Conservation (phyloP, 2,329 filamentous ascomycete genomes). For the Epichloe elymi region DNA sequence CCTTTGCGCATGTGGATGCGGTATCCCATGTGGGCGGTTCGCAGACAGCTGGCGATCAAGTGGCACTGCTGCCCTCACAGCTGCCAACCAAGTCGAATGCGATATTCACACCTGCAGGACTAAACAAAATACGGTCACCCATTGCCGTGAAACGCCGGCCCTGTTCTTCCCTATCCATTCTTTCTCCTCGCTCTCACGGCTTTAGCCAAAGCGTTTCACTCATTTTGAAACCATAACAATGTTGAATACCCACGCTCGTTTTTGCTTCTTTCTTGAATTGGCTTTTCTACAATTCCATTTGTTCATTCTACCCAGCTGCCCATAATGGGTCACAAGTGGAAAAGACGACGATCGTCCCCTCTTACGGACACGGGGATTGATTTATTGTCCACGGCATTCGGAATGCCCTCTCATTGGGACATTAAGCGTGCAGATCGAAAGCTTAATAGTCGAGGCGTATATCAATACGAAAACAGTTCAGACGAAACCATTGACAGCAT, state of each 20-base stretch:
- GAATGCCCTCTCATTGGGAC: conserved; percentile 12
- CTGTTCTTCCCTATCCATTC: background rate
- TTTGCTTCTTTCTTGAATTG: background rate
- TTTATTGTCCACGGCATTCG: conserved; percentile 15
- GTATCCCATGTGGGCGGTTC: background rate
- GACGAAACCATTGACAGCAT: conserved; percentile 1
- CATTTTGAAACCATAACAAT: background rate
- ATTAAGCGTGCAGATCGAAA: conserved; percentile 4
- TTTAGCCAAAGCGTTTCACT: background rate
- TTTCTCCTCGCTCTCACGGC: background rate
- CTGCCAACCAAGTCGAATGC: background rate
- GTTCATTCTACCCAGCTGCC: background rate
- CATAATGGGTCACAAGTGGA: conserved; percentile 11
- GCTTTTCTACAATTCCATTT: background rate
- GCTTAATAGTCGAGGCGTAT: background rate
- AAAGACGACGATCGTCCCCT: background rate
- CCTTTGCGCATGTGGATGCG: background rate
- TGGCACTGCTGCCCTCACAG: background rate
- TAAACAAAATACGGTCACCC: background rate
- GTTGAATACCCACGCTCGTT: background rate
- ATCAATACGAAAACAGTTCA: background rate
- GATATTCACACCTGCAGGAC: background rate
- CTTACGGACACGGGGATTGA: conserved; percentile 11
- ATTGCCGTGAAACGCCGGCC: background rate
- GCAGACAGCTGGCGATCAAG: background rate